These are phyloP conservation scores for Rugonectria rugulosa DNA, from an alignment of 2,329 filamentous ascomycete species.

Conservation along the genomic window DNA sequence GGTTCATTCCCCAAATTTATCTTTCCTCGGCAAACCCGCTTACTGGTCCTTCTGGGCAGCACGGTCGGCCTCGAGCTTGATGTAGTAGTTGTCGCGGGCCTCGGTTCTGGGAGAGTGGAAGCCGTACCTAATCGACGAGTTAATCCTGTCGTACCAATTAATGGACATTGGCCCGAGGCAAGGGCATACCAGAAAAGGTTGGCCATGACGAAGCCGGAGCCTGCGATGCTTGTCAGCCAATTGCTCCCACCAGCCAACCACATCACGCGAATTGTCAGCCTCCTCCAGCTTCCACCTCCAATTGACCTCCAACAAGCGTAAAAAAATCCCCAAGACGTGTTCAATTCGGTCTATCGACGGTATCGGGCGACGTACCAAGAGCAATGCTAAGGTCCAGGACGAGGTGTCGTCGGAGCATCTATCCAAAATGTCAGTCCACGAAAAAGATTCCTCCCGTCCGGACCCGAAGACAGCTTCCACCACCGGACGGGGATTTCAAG, in stretches of 20 bases:
- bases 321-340: conserved; percentile 5
- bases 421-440: conserved; percentile 44
- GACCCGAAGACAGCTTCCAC: conserved; percentile 1
- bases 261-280: conserved; percentile 36
- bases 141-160: conserved; percentile 2
- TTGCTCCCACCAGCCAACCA: conserved; percentile 34
- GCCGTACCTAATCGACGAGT: conserved; percentile 60
- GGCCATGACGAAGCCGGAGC: conserved; percentile 62
- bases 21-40: no score
- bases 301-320: background rate
- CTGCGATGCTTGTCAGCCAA: conserved; percentile 51
- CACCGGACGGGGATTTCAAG: conserved; percentile 9
- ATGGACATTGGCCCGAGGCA: background rate
- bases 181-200: conserved; percentile 65
- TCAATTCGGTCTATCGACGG: conserved; percentile 7
- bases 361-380: conserved; percentile 56
- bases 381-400: conserved; percentile 63
- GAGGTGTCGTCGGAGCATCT: conserved; percentile 69
- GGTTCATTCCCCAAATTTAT: conserved; percentile 13
- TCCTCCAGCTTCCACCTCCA: conserved; percentile 20
- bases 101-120: conserved; percentile 68
- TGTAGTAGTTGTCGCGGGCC: conserved; percentile 66
- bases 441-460: conserved; percentile 34
- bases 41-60: conserved; percentile 48
- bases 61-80: conserved; percentile 65